phyloP scores from a whole-genome alignment of 495 filamentous ascomycete genomes.

The Penicillium bialowiezense region DNA sequence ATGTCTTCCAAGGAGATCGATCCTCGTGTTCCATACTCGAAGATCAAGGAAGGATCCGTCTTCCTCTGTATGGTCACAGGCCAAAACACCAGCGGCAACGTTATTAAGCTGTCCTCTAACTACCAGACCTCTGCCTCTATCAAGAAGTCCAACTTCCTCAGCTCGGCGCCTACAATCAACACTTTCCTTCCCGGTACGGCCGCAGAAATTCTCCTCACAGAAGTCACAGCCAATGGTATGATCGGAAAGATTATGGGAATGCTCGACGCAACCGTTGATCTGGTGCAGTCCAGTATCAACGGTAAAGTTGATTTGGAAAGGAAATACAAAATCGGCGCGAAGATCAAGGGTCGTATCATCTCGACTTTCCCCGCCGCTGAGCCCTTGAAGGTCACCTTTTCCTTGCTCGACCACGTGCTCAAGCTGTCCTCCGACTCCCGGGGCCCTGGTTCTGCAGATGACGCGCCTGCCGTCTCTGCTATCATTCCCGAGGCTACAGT shows the following conservation, averaged over 20 bases:
- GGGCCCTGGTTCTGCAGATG: slow-evolving; percentile 44
- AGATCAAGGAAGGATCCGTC: slow-evolving; percentile 74
- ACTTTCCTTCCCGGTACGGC: slow-evolving; percentile 87
- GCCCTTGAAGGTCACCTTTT: slow-evolving; percentile 78
- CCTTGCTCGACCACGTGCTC: slow-evolving; percentile 77
- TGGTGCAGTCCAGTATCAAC: slow-evolving; percentile 79
- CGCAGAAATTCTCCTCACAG: slow-evolving; percentile 79
- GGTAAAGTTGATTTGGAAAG: slow-evolving; percentile 63
- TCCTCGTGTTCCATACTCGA: slow-evolving; percentile 51
- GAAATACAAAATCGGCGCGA: slow-evolving; percentile 75
- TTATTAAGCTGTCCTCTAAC: slow-evolving; percentile 82
- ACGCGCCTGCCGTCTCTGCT: slow-evolving; percentile 67
- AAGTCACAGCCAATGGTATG: slow-evolving; percentile 57
- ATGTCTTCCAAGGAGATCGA: slow-evolving; percentile 84
- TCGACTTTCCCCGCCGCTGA: slow-evolving; percentile 78
- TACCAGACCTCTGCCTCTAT: slow-evolving; percentile 61
- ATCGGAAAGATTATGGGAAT: slow-evolving; percentile 90
- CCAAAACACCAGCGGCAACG: slow-evolving; percentile 71
- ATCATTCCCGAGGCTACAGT: slow-evolving; percentile 75
- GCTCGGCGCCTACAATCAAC: slow-evolving; percentile 78
- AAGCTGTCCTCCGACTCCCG: slow-evolving; percentile 54
- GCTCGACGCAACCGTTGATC: slow-evolving; percentile 82
- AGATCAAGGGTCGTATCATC: slow-evolving; percentile 81
- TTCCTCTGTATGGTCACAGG: slow-evolving; percentile 79
- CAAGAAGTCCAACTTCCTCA: slow-evolving; percentile 66